These are phyloP conservation scores for Beauveria asiatica DNA, from an alignment of 2,329 filamentous ascomycete genomes.

Conservation along the genomic window DNA sequence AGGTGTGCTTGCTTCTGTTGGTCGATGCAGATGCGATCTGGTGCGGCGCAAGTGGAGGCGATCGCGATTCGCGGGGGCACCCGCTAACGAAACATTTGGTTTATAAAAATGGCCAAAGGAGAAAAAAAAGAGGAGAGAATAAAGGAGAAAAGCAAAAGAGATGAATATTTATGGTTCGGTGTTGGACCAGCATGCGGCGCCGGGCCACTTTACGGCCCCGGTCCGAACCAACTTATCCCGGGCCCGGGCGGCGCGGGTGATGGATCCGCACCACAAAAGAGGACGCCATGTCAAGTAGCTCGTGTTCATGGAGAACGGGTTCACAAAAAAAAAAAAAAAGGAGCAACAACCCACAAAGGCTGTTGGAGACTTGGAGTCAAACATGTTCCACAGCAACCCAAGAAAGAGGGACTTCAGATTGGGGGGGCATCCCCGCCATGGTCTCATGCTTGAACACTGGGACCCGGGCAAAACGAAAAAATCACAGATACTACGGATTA, in stretches of 20 bases:
- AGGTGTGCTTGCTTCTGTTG: too few relatives aligned
- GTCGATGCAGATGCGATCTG: too few relatives aligned
- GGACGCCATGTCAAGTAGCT: neutral
- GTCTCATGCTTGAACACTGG: constrained; percentile 3
- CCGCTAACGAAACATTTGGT: too few relatives aligned
- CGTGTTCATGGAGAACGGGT: neutral
- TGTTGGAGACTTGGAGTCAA: constrained; percentile 2
- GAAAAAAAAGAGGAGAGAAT: too few relatives aligned
- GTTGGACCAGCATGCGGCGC: neutral
- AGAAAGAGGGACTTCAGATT: neutral
- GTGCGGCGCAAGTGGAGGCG: too few relatives aligned
- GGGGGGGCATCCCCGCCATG: neutral
- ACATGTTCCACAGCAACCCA: constrained; percentile 1
- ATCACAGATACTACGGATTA: too few relatives aligned
- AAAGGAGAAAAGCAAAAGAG: too few relatives aligned
- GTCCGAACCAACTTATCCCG: neutral
- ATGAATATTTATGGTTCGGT: too few relatives aligned
- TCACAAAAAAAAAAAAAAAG: neutral
- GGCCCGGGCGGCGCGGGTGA: neutral
- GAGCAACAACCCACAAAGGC: constrained; percentile 7
- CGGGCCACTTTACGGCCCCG: neutral
- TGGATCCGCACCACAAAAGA: constrained; percentile 1
- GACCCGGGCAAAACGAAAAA: neutral
- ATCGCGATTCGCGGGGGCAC: too few relatives aligned
- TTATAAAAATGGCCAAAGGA: too few relatives aligned